Evolutionary conservation across 306 rosid species (phyloP), one percentile per base, ranked within the genome.

Genomic region (Rubus parviflorus): DNA sequence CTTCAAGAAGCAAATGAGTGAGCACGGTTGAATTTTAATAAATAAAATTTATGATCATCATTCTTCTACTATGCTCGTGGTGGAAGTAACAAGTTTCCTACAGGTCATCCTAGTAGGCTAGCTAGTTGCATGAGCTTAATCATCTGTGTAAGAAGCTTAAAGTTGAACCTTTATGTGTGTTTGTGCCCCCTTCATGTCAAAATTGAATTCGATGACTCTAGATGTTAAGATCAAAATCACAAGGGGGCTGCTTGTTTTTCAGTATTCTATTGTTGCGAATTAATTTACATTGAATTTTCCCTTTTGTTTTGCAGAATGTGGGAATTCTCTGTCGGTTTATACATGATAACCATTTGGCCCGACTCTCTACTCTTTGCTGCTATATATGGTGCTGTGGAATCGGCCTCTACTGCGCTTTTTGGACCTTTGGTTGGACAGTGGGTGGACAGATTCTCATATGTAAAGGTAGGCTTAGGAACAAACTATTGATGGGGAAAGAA

Each of bases 281-380:
- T 30, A 30, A 30, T 30, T 30, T 30, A 30, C 35, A 30, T 20
- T 38, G 48, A 22, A 12, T 75, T 16, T 58, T 70, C 45, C 12
- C 37, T 45, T 22, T 45, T 47, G 14, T 5, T 42, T 42, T 73
- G 74, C 87, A 94, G 98, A 81, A 91, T 90, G 98, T 91, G 97
- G 98, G 97, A 94, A 84, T 94, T 91, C 76, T 94, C 98, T 37
- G 97, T 94, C 76, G 96, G 96, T 69, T 83, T 94, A 42, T 94
- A 91, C 69, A 94, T 91, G 97, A 90, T 91, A 76, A 81, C 56
- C 80, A 66, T 94, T 72, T 94, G 98, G 98, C 98, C 98, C 25
- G 86, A 91, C 72, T 94, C 97, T 0, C 60, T 93, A 72, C 87
- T 93, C 7, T 89, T 81, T 74, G 94, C 96, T 16, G 97, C 98